Evolutionary conservation across 345 rosid species (phyloP), one percentile per base, ranked within the genome.

Genomic region (Capsella bursapastoris): DNA sequence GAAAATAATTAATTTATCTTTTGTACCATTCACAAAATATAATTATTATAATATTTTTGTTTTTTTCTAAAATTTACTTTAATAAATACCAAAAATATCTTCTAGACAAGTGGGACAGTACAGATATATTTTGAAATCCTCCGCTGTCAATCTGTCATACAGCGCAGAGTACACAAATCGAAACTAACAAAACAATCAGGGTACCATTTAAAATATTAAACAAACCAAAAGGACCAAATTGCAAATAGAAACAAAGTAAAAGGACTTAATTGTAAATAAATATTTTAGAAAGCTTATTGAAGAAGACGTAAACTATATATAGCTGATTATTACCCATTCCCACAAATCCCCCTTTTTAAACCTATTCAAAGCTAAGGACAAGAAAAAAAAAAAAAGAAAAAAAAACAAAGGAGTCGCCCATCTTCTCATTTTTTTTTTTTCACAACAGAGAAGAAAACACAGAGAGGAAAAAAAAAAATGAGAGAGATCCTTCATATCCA

Each of bases 401-500:
- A 14, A 18, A n/a, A 18, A 12, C 9, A 38, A 38, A 38, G 43
- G 61, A 50, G 72, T 65, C 77, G 41, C 68, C 68, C 67, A 58
- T 71, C 59, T 77, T 57, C 76, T 64, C 72, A 15, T 47, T 13
- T 52, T 31, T 48, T 7, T 48, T 7, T 48, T n/a, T 45, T 31
- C 7, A 44, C 48, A 62, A 40, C 43, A 34, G 37, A 34, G 37
- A 34, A 32, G 34, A 32, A 22, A 22, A 22, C 25, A 22, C 25
- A 22, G 25, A 31, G 35, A 5, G 6, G 45, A 35, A 34, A 22
- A 18, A 15, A 15, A 61, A 70, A 65, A 74, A 79, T 79, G 82
- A 74, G 82, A 68, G 82, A 79, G 47, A 79, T 79, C 75, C 82
- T 79, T 55, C 82, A 79, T 45, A 79, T 79, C 72, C 82, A 79